These are phyloP conservation scores for Smallanthus sonchifolius DNA, from an alignment of 129 eudicot genomes.

Conservation along the genomic window DNA sequence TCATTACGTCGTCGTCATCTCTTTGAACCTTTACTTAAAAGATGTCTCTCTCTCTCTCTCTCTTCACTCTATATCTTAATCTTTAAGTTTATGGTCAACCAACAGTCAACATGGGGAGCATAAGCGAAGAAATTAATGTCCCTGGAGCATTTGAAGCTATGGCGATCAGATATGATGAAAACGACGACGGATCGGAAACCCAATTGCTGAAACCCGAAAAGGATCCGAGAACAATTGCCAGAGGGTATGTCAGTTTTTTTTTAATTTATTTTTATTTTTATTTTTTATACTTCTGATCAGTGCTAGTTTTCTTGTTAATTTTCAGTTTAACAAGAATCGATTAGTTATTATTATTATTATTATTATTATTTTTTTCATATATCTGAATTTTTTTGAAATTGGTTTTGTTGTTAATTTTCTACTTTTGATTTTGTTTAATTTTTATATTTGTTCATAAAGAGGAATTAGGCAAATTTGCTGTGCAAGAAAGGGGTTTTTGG, in stretches of 20 bases:
- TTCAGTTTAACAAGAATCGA: background rate
- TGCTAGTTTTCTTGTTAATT: background rate
- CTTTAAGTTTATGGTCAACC: conserved; percentile 21
- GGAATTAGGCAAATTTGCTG: conserved; percentile 2
- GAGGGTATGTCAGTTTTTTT: conserved; percentile 13
- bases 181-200: conserved; percentile 7
- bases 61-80: conserved; percentile 1
- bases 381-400: background rate
- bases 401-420: background rate
- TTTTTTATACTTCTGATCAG: conserved; percentile 3
- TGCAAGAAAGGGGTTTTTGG: conserved; percentile 5
- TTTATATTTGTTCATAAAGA: background rate
- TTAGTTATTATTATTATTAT: too few relatives aligned
- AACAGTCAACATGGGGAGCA: conserved; percentile 27
- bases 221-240: conserved; percentile 30
- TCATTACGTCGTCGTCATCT: conserved; percentile 14
- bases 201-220: conserved; percentile 13
- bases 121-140: conserved; percentile 6
- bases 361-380: too few relatives aligned
- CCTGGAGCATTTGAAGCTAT: conserved; percentile 6
- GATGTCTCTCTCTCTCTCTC: conserved; percentile 8
- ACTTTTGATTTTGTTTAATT: background rate
- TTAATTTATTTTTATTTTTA: too few relatives aligned
- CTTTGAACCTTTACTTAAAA: background rate
- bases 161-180: background rate